Evolutionary conservation across 129 eudicot species (phyloP).

Genomic region (Lonicera japonica): DNA sequence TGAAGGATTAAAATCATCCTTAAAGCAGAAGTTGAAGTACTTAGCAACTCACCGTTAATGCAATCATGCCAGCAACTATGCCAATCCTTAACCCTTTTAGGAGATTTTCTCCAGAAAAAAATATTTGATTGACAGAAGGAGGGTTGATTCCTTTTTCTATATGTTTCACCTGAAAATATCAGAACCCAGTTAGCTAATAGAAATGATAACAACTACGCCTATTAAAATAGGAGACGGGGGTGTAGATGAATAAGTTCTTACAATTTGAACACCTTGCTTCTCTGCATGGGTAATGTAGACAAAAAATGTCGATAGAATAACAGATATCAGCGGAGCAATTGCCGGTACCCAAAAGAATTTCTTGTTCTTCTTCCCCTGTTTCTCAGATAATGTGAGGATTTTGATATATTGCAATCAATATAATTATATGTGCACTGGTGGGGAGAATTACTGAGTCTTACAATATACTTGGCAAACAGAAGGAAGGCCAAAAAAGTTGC

Average conservation of each 20-base stretch:
- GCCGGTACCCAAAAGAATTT: conserved; percentile 90
- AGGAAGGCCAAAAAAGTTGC: conserved; percentile 61
- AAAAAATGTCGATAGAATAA: conserved; percentile 61
- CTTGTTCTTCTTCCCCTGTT: conserved; percentile 84
- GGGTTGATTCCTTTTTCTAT: conserved; percentile 56
- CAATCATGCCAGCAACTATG: conserved; percentile 63
- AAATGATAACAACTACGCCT: background rate
- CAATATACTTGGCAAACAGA: conserved; percentile 61
- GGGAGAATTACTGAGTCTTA: conserved; percentile 29
- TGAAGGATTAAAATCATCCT: background rate
- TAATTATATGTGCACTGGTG: background rate
- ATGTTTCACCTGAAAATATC: conserved; percentile 37
- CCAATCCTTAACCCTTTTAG: conserved; percentile 56
- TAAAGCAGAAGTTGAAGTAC: background rate
- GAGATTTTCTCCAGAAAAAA: conserved; percentile 54
- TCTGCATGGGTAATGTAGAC: conserved; percentile 75
- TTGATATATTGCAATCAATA: background rate
- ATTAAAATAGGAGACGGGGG: background rate
- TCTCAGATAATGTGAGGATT: conserved; percentile 6
- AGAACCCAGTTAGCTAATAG: background rate
- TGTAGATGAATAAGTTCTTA: conserved; percentile 33
- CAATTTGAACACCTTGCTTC: conserved; percentile 58
- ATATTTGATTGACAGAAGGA: conserved; percentile 48
- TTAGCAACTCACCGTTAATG: conserved; percentile 43
- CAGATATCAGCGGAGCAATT: conserved; percentile 77